Percentiles rank a stretch among this genome's conserved stretches.
Conservation (phyloP, 352 stramenopile genomes). For the Globisporangium rhizosaccharum region DNA sequence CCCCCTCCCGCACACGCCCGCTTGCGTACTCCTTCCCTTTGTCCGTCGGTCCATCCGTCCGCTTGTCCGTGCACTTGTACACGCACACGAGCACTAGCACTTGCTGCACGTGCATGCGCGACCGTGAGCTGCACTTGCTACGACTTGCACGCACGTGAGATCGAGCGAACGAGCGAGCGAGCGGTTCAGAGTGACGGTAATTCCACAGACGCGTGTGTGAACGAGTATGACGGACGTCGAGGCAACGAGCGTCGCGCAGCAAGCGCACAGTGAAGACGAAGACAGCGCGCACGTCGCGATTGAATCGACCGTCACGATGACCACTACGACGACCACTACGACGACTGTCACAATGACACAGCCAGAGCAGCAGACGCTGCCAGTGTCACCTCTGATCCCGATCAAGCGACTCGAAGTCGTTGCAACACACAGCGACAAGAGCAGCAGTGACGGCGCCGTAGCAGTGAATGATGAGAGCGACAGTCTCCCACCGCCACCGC, state of each 20-base stretch:
- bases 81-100: neutral
- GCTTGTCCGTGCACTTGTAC: neutral
- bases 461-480: neutral
- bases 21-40: neutral
- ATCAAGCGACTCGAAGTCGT: conserved; percentile 6
- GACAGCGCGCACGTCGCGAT: neutral
- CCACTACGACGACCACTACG: neutral
- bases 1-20: neutral
- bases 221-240: conserved; percentile 11
- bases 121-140: too few species aligned
- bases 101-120: neutral
- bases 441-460: neutral
- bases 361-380: neutral
- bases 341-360: neutral
- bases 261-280: neutral
- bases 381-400: conserved; percentile 7
- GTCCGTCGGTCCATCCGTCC: neutral
- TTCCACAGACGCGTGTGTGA: neutral
- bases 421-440: too few species aligned
- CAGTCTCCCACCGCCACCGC: conserved; percentile 5
- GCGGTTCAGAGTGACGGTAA: neutral
- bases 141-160: conserved; percentile 2
- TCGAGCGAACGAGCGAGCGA: neutral
- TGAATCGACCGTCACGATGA: conserved; percentile 1
- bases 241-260: conserved; percentile 1